These are phyloP conservation scores for Podaxis sp. DNA, from an alignment of 768 basidiomycete species.

Conservation along the genomic window DNA sequence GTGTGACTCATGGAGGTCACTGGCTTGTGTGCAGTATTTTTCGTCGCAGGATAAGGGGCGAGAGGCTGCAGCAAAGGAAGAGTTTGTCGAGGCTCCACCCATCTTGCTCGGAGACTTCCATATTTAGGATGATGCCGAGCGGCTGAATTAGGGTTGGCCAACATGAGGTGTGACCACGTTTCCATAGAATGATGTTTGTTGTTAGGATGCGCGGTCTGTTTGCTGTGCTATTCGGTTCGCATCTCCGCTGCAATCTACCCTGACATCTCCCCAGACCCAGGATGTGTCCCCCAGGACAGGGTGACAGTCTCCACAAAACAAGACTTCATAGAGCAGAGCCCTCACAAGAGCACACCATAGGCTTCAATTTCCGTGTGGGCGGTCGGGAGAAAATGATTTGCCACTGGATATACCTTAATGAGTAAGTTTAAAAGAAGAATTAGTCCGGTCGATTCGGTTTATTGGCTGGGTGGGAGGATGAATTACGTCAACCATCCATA, in stretches of 20 bases:
- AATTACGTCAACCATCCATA: conserved; percentile 12
- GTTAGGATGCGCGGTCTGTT: conserved; percentile 9
- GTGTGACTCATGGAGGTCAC: neutral
- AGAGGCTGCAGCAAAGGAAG: neutral
- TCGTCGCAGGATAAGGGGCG: conserved; percentile 4
- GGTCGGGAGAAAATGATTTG: neutral
- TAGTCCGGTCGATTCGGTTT: conserved; percentile 9
- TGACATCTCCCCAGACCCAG: neutral
- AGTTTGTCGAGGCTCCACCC: conserved; percentile 7
- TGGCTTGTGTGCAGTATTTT: conserved; percentile 5
- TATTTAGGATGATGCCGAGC: conserved; percentile 4
- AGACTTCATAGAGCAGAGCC: neutral
- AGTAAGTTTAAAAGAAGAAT: neutral
- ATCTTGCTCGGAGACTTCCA: neutral
- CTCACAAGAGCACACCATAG: neutral
- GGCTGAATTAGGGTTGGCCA: conserved; percentile 1
- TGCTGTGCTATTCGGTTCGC: conserved; percentile 9
- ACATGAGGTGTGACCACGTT: conserved; percentile 13
- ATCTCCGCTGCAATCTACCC: neutral
- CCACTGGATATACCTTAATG: neutral
- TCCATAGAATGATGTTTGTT: conserved; percentile 13
- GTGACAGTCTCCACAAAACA: neutral
- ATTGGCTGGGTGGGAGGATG: neutral
- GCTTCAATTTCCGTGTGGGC: neutral
- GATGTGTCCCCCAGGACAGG: neutral